Base-by-base conservation (phyloP, 2,329 filamentous ascomycete species). In the Clonostachys sp. region DNA sequence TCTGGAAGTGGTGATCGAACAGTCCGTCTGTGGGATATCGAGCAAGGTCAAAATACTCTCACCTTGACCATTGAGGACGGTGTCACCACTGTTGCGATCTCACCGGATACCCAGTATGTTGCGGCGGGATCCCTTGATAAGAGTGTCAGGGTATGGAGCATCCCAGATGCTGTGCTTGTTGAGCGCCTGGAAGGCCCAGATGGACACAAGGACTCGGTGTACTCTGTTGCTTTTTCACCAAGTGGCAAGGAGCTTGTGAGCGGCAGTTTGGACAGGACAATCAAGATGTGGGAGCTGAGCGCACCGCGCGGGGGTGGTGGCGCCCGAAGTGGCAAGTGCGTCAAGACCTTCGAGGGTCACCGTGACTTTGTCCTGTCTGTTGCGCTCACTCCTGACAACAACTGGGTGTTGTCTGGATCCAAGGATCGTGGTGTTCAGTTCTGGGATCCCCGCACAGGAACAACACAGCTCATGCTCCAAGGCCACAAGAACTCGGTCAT, bases 401-500 rank as follows among this genome's bases (percentile, higher is more conserved):
- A 86, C 59, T 99, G 94, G 94, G 92, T 99, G 48, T 86, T 99
- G 69, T 96, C 90, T 53, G 94, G 94, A 41, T 96, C 91, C 52
- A 99, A 99, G 75, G 94, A 99, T 63, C 83, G 94, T 45, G 92
- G 94, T 44, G 94, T 99, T 18, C 94, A 97, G 64, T 97, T 99
- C 77, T 99, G 94, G 94, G 92, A 99, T 62, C 92, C 94, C 17
- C 81, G 86, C 59, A 96, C 91, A 17, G 94, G 92, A 35, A 86
- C 89, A 55, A 95, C 92, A 2, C 92, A 97, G 71, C 86, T 99
- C 65, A 97, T 97, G 94, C 80, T 99, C 52, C 94, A 97, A 68
- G 94, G 94, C 24, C 94, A 99, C 67, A 97, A 97, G 78, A 97
- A 97, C 71, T 96, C 90, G 12, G 94, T 99, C 58, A 97, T 97